phyloP scores from a whole-genome alignment of 1,284 basidiomycete genomes.

The Ustilago sp. region DNA sequence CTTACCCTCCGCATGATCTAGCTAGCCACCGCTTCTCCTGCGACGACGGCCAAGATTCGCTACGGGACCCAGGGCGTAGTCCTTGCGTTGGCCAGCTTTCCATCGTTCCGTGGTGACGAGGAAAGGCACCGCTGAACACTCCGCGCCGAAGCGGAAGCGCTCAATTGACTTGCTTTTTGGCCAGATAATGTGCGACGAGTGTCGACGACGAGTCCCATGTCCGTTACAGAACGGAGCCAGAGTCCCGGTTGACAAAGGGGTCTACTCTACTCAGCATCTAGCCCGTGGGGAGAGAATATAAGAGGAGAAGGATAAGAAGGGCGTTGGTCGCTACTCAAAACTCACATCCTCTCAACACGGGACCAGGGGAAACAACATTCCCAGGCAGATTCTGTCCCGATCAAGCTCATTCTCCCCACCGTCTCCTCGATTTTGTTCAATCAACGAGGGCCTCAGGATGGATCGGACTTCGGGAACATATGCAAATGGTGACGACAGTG shows the following conservation, averaged over 20 bases:
- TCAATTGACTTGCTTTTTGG: neutral
- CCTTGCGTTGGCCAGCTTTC: neutral
- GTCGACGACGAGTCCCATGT: neutral
- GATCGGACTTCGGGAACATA: conserved; percentile 8
- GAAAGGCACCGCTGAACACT: neutral
- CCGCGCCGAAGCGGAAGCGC: neutral
- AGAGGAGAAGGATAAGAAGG: neutral
- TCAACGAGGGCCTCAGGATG: conserved; percentile 2
- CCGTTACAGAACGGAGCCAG: neutral
- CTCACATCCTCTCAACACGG: neutral
- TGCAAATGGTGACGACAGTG: neutral
- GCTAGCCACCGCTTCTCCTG: neutral
- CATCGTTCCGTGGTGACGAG: neutral
- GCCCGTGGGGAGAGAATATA: neutral
- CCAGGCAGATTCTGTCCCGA: neutral
- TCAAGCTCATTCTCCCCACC: neutral
- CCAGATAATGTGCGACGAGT: neutral
- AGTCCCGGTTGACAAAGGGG: conserved; percentile 1
- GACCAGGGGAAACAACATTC: neutral
- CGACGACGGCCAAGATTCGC: conserved; percentile 4
- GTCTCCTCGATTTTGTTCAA: neutral
- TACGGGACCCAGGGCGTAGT: conserved; percentile 13
- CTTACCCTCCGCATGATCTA: neutral
- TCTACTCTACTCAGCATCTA: neutral
- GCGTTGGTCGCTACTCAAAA: neutral